These are phyloP conservation scores for Neonectria magnoliae DNA, from an alignment of 2,329 filamentous ascomycete genomes.

Conservation along the genomic window DNA sequence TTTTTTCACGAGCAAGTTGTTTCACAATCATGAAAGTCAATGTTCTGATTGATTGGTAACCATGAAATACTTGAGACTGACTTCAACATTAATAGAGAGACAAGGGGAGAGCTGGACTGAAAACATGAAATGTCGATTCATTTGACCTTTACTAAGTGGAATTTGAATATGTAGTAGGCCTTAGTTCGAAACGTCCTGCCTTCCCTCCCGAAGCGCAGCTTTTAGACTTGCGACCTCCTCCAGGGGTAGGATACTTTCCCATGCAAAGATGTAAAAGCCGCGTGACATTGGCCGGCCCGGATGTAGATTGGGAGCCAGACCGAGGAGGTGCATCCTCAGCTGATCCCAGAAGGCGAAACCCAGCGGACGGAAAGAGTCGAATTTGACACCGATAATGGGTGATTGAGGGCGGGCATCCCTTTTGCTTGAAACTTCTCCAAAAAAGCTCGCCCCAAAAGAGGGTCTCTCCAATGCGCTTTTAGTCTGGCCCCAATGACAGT, in stretches of 20 bases:
- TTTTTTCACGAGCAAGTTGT: too few relatives aligned
- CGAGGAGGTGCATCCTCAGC: constrained; percentile 28
- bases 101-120: background rate
- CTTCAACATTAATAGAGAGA: background rate
- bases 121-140: background rate
- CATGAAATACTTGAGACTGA: background rate
- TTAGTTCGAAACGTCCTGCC: background rate
- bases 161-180: background rate
- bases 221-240: constrained; percentile 11
- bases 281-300: background rate
- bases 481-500: constrained; percentile 16
- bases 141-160: background rate
- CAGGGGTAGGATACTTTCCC: constrained; percentile 22
- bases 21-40: too few relatives aligned
- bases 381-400: constrained; percentile 25
- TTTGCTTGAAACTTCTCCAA: background rate
- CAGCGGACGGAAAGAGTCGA: constrained; percentile 30
- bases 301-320: constrained; percentile 7
- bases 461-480: background rate
- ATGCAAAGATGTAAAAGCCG: constrained; percentile 15
- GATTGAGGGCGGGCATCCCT: background rate
- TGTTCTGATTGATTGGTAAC: background rate
- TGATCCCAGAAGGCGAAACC: constrained; percentile 35
- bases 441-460: constrained; percentile 7
- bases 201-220: constrained; percentile 9